Evolutionary conservation across 2,329 filamentous ascomycete species (phyloP), one percentile per base, ranked within the genome.

Genomic region (Hirsutella rhossiliensis): DNA sequence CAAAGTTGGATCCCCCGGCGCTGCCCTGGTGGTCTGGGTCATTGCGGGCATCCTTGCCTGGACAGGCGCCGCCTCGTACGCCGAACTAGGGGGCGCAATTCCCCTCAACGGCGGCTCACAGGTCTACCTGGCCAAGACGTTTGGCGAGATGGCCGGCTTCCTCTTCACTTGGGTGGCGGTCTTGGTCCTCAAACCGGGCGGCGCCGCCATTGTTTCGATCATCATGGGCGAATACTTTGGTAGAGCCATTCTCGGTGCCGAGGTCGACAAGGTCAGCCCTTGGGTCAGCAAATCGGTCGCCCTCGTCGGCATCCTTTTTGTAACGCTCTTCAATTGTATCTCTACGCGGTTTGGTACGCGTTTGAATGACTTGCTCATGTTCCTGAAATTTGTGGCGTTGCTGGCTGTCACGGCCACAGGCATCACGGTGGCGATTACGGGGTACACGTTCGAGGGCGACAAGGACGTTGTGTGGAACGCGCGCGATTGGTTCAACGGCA

Each of bases 191-290:
- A 97, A 96, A 66, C 92, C 92, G 0, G 92, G 92, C 3, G 85
- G 86, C 34, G 82, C 88, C 11, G 92, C 92, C 48, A 98, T 98
- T 58, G 87, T 98, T 51, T 77, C 90, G 51, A 96, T 98, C 53
- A 96, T 98, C 56, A 96, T 97, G 71, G 92, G 92, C 38, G 92
- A 98, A 65, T 98, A 98, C 59, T 69, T 95, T n/a, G 87, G 96
- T 43, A 76, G 88, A 40, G 89, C 88, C 13, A 75, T 84, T 38
- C 82, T 94, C 46, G 89, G 89, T 9, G 80, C 88, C n/a, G 87
- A 95, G 46, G 85, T 85, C 3, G 81, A 85, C 55, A 79, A 80
- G 20, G 75, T 88, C 44, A 92, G 78, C 57, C 77, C 80, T 2
- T 97, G 90, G 89, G 76, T 96, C 57, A 88, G 86, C 69, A 98